Evolutionary conservation across 768 basidiomycete genomes (phyloP).

Genomic region (Porpolomopsis calyptriformis): DNA sequence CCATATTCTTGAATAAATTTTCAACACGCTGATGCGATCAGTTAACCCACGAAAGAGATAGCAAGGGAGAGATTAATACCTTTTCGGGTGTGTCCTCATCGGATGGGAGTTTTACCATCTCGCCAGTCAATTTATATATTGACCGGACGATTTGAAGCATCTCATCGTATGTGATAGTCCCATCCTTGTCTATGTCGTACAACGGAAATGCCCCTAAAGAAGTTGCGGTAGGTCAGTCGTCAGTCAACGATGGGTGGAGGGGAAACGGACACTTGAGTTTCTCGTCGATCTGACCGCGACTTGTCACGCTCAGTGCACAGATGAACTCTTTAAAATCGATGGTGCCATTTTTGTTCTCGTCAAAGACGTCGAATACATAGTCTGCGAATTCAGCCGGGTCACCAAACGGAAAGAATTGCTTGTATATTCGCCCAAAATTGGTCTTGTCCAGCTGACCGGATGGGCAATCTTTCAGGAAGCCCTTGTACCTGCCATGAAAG

Average conservation of each 20-base stretch:
- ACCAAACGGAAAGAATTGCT: conserved; percentile 99
- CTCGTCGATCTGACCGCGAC: conserved; percentile 87
- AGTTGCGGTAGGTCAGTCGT: conserved; percentile 12
- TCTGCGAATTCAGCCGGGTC: conserved; percentile 95
- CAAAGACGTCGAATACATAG: conserved; percentile 97
- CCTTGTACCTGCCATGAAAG: conserved; percentile 74
- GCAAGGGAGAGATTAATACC: conserved; percentile 19
- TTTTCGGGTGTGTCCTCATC: conserved; percentile 99
- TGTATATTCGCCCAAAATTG: conserved; percentile 96
- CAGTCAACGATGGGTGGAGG: conserved; percentile 7
- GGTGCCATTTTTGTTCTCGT: conserved; percentile 88
- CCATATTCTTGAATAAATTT: conserved; percentile 98
- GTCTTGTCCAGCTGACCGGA: conserved; percentile 92
- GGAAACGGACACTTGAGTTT: conserved; percentile 84
- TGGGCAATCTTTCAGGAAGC: conserved; percentile 97
- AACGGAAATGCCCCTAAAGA: conserved; percentile 94
- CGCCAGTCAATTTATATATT: conserved; percentile 99
- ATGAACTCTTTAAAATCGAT: conserved; percentile 99
- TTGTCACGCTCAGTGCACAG: conserved; percentile 91
- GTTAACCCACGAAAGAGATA: conserved; percentile 6
- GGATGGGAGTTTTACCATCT: conserved; percentile 96
- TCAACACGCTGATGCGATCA: conserved; percentile 67
- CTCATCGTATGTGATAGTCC: conserved; percentile 95
- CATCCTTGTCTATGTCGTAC: conserved; percentile 98
- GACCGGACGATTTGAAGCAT: conserved; percentile 97